Conservation (phyloP, 2,329 filamentous ascomycete genomes). For the Raffaelea arxii region DNA sequence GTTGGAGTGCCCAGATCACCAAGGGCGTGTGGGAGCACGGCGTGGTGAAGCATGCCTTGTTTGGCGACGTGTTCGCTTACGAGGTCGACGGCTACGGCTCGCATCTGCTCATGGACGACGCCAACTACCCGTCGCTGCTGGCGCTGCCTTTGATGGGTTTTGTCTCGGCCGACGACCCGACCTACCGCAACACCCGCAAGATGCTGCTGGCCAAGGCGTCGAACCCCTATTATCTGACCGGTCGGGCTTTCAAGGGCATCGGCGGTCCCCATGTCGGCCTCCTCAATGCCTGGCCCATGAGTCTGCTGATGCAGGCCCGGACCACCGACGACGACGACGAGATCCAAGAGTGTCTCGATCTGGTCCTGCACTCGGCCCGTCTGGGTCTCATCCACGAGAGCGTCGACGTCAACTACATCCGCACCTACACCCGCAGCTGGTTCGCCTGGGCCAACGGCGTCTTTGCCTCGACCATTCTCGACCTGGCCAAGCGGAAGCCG, state of each 20-base stretch:
- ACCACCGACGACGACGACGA: constrained; percentile 77
- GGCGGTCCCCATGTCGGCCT: constrained; percentile 77
- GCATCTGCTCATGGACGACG: constrained; percentile 78
- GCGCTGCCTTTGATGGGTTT: constrained; percentile 74
- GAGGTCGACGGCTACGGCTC: constrained; percentile 84
- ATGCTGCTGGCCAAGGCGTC: constrained; percentile 63
- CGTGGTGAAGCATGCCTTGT: constrained; percentile 64
- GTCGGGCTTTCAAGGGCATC: constrained; percentile 72
- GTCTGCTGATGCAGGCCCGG: constrained; percentile 80
- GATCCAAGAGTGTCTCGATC: constrained; percentile 61
- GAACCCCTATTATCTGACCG: constrained; percentile 83
- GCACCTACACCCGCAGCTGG: constrained; percentile 81
- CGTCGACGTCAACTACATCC: constrained; percentile 62
- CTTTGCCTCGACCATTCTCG: constrained; percentile 84
- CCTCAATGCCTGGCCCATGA: constrained; percentile 96
- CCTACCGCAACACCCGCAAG: constrained; percentile 80
- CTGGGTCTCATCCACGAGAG: constrained; percentile 88
- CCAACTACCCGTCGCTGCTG: constrained; percentile 74
- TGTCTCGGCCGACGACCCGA: constrained; percentile 49
- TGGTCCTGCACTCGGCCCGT: constrained; percentile 65
- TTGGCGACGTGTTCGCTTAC: constrained; percentile 73
- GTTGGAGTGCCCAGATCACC: constrained; percentile 53
- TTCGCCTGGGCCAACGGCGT: constrained; percentile 98
- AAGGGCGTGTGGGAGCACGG: constrained; percentile 79
- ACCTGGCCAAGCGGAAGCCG: constrained; percentile 81